Conservation (phyloP, 169 alveolate species). For the Eimeria brunetti region DNA sequence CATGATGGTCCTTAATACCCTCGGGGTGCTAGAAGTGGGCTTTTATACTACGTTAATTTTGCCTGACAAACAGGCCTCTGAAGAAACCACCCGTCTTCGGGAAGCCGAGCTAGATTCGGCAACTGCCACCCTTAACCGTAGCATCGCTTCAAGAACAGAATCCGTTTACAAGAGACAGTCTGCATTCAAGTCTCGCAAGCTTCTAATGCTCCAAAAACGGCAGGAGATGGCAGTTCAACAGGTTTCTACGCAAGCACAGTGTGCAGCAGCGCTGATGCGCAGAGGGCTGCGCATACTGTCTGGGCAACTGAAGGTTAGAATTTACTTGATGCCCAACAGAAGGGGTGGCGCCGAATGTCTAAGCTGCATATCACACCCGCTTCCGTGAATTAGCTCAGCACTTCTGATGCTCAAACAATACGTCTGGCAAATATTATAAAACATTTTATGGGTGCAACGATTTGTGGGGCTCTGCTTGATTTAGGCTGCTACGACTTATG, state of each 20-base stretch:
- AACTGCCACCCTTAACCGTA: slow-evolving; percentile 2
- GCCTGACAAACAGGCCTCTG: slow-evolving; percentile 14
- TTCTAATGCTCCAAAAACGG: slow-evolving; percentile 24
- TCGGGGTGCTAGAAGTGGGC: neutral
- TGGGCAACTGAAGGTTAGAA: slow-evolving; percentile 31
- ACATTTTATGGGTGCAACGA: neutral
- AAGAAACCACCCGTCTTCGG: slow-evolving; percentile 15
- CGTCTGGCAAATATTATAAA: neutral
- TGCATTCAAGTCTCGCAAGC: slow-evolving; percentile 66
- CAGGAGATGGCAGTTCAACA: slow-evolving; percentile 37
- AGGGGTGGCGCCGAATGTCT: neutral
- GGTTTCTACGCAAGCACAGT: slow-evolving; percentile 4
- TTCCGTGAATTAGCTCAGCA: neutral
- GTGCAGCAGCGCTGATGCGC: slow-evolving; percentile 39
- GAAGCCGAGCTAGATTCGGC: slow-evolving; percentile 38
- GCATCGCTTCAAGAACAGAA: slow-evolving; percentile 27
- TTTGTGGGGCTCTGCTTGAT: neutral
- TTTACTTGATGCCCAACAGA: neutral
- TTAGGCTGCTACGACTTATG: slow-evolving; percentile 40
- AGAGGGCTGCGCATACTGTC: slow-evolving; percentile 30
- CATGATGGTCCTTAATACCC: neutral
- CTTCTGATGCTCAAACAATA: neutral
- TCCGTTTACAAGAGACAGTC: slow-evolving; percentile 33
- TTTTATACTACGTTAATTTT: neutral
- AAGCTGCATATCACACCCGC: neutral